These are phyloP conservation scores for Trichoderma koningii DNA, from an alignment of 2,329 filamentous ascomycete genomes.

Conservation along the genomic window DNA sequence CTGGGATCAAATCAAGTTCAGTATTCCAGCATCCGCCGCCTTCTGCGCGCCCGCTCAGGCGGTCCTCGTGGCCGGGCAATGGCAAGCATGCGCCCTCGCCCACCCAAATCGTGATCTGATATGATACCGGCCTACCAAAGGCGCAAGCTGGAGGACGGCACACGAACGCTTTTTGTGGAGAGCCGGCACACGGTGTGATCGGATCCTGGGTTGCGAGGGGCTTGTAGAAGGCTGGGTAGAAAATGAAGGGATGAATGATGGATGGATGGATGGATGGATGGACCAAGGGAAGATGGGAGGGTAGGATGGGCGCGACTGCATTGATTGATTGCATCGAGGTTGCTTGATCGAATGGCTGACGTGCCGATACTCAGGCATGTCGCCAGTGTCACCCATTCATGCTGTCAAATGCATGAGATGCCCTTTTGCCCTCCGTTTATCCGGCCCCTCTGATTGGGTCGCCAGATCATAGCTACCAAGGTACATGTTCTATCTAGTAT, in stretches of 20 bases:
- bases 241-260: neutral
- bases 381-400: slow-evolving; percentile 3
- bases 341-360: neutral
- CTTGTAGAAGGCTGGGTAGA: neutral
- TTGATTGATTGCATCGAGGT: neutral
- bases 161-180: slow-evolving; percentile 19
- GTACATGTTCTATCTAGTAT: neutral
- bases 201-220: neutral
- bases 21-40: slow-evolving; percentile 13
- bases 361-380: neutral
- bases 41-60: slow-evolving; percentile 12
- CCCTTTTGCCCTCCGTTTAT: slow-evolving; percentile 10
- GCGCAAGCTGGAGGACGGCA: slow-evolving; percentile 9
- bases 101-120: slow-evolving; percentile 7
- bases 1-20: neutral
- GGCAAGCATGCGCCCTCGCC: slow-evolving; percentile 4
- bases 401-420: slow-evolving; percentile 9
- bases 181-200: neutral
- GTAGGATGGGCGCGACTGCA: neutral
- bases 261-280: neutral
- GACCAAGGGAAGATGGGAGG: neutral
- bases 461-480: neutral
- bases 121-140: neutral
- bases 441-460: slow-evolving; percentile 7
- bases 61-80: slow-evolving; percentile 14